A percentile compares a stretch with the other conserved stretches of the same genome.
Evolutionary conservation across 2,329 filamentous ascomycete genomes (phyloP).

Genomic region (Cercospora berteroae): DNA sequence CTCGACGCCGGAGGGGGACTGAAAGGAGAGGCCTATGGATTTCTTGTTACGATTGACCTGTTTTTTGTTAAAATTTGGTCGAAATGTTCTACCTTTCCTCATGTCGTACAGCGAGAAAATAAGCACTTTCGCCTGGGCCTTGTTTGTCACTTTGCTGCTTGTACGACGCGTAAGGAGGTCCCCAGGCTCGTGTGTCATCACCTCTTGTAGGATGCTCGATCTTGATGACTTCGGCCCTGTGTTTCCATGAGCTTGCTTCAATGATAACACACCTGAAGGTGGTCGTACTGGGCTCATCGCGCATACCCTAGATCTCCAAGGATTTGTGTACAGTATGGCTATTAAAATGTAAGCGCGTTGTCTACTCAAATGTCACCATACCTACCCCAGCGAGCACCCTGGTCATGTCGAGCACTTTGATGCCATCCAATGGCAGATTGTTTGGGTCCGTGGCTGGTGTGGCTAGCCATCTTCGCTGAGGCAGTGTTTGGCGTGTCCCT

Average conservation of each 20-base stretch:
- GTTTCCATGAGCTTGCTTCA: constrained; percentile 16
- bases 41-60: constrained; percentile 97
- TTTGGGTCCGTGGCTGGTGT: constrained; percentile 44
- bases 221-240: constrained; percentile 92
- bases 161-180: constrained; percentile 86
- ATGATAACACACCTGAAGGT: constrained; percentile 33
- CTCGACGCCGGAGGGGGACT: constrained; percentile 75
- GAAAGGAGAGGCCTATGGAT: constrained; percentile 86
- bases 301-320: constrained; percentile 89
- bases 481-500: constrained; percentile 12
- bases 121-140: constrained; percentile 87
- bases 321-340: constrained; percentile 98
- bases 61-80: background rate
- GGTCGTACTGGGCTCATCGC: constrained; percentile 37
- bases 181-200: constrained; percentile 95
- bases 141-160: constrained; percentile 48
- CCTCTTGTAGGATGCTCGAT: constrained; percentile 88
- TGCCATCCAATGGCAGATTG: constrained; percentile 72
- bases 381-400: constrained; percentile 85
- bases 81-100: background rate
- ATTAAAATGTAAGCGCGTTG: constrained; percentile 26
- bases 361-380: background rate
- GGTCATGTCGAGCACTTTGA: constrained; percentile 93
- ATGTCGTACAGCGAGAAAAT: constrained; percentile 75
- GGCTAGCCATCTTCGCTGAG: constrained; percentile 41